phyloP scores from a whole-genome alignment of 306 rosid genomes.

The Albizia julibrissin region DNA sequence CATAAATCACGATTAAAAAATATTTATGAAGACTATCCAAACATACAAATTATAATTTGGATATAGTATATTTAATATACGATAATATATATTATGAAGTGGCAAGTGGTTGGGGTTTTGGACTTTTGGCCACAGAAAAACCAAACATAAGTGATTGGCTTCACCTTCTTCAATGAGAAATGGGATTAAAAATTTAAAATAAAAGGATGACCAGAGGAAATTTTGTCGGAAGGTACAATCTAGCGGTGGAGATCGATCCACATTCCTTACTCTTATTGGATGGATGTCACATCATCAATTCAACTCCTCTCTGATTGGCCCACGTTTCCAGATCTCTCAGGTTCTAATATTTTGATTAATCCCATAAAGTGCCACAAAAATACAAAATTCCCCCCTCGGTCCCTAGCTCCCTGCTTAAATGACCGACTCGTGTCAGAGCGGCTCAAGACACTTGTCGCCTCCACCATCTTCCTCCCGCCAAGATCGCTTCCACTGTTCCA shows the following conservation, averaged over 20 bases:
- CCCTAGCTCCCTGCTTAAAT: conserved; percentile 45
- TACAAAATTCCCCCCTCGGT: conserved; percentile 13
- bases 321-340: conserved; percentile 51
- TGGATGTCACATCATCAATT: conserved; percentile 36
- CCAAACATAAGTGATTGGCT: neutral
- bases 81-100: too few relatives aligned
- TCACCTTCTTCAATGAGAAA: neutral
- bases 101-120: too few relatives aligned
- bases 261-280: conserved; percentile 34
- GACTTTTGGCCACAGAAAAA: too few relatives aligned
- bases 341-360: conserved; percentile 22
- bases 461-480: conserved; percentile 41
- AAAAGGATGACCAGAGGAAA: conserved; percentile 31
- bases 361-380: neutral
- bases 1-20: too few relatives aligned
- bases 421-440: conserved; percentile 44
- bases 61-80: too few relatives aligned
- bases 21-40: too few relatives aligned
- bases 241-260: conserved; percentile 44
- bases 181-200: neutral
- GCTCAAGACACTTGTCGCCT: conserved; percentile 74
- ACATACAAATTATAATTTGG: too few relatives aligned
- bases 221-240: conserved; percentile 55
- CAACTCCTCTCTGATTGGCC: conserved; percentile 35
- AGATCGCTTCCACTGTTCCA: conserved; percentile 37